phyloP scores from a whole-genome alignment of 345 rosid genomes.

The Toxicodendron radicans region DNA sequence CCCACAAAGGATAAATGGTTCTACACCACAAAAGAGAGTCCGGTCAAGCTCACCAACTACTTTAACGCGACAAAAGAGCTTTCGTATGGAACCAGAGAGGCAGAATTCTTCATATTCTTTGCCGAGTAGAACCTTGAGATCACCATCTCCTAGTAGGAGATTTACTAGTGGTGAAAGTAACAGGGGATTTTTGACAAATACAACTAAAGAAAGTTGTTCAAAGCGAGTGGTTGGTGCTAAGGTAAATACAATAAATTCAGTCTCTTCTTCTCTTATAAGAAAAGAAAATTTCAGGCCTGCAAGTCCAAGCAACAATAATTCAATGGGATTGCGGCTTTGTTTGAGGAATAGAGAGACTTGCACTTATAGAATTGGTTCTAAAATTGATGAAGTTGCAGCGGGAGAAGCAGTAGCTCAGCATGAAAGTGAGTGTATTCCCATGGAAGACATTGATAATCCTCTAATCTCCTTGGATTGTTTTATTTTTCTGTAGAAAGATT shows the following conservation, averaged over 20 bases:
- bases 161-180: slow-evolving; percentile 38
- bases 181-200: slow-evolving; percentile 23
- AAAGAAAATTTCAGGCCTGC: slow-evolving; percentile 36
- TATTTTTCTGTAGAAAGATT: slow-evolving; percentile 58
- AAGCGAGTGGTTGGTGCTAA: slow-evolving; percentile 29
- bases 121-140: slow-evolving; percentile 39
- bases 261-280: slow-evolving; percentile 36
- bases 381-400: slow-evolving; percentile 45
- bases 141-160: slow-evolving; percentile 63
- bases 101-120: slow-evolving; percentile 22
- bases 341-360: slow-evolving; percentile 47
- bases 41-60: slow-evolving; percentile 65
- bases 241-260: slow-evolving; percentile 23
- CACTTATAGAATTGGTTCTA: slow-evolving; percentile 56
- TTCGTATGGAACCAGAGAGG: slow-evolving; percentile 47
- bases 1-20: slow-evolving; percentile 26
- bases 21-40: slow-evolving; percentile 46
- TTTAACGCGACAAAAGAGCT: slow-evolving; percentile 64
- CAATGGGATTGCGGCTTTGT: slow-evolving; percentile 25
- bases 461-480: slow-evolving; percentile 89
- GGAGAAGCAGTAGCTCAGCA: slow-evolving; percentile 36
- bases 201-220: slow-evolving; percentile 32
- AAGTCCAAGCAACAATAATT: slow-evolving; percentile 26
- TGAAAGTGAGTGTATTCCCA: slow-evolving; percentile 22
- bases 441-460: slow-evolving; percentile 74